Evolutionary conservation across 2,329 filamentous ascomycete species (phyloP), one percentile per base, ranked within the genome.

Genomic region (Sporothrix brunneoviolacea): DNA sequence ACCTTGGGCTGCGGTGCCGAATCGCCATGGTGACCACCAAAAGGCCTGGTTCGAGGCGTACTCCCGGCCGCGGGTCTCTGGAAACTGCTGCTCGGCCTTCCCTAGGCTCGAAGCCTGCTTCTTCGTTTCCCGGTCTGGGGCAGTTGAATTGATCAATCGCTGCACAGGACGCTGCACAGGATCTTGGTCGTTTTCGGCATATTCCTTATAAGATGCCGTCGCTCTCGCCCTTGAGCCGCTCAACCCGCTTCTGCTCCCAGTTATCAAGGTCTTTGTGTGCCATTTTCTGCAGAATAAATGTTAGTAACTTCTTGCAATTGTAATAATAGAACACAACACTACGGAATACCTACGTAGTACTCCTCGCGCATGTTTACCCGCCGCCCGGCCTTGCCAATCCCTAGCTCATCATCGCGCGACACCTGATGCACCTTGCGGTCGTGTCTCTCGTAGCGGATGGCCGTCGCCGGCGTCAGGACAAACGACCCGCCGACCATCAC

Each of bases 211-310:
- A 65, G 45, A 88, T 79, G 30, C 91, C 91, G 66, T 98, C 91
- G 54, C 81, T 86, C 68, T 98, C 94, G 58, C 93, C 93, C 18
- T 88, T 83, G 54, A 96, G 76, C 64, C 93, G 77, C 71, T 95
- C 83, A 10, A 97, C 90, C 48, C 94, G 82, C 70, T 93, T 94
- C 70, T 97, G 93, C 66, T 97, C 91, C 93, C 93, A 98, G 63
- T 89, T 80, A 62, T 98, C 91, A 54, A 97, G 71, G 64, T 97
- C 93, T 67, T 94, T 95, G 28, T 88, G 87, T 59, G 88, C 86
- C 35, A 88, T 73, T 69, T 83, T 81, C 87, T 93, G 67, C 49
- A 22, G 15, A n/a, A 40, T 19, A 30, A 4, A 13, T 22, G 44
- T 45, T 28, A 45, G 37, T 33, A 15, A 16, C 8, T 24, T 7